phyloP scores from a whole-genome alignment of 495 filamentous ascomycete species.

The Hypoxylon subgilvum region DNA sequence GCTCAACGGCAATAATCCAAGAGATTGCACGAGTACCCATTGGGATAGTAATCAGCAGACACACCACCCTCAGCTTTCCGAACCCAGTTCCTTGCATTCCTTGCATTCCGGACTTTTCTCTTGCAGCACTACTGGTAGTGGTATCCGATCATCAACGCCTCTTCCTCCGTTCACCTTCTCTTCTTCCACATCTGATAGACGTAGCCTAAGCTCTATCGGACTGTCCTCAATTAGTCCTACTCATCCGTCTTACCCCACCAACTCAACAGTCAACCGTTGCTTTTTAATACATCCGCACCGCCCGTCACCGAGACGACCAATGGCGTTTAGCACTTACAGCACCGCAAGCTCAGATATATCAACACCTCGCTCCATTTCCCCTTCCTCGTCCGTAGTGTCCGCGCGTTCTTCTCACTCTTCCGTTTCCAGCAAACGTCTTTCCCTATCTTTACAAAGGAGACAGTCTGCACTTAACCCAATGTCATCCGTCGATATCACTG shows the following conservation, averaged over 20 bases:
- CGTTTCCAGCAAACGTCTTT: slow-evolving; percentile 60
- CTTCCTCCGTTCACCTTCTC: slow-evolving; percentile 25
- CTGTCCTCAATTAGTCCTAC: slow-evolving; percentile 31
- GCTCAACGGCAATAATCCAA: slow-evolving; percentile 27
- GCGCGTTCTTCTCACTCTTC: slow-evolving; percentile 60
- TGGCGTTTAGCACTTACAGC: slow-evolving; percentile 57
- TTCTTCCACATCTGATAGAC: slow-evolving; percentile 13
- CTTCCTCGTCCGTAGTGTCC: slow-evolving; percentile 51
- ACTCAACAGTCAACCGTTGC: slow-evolving; percentile 36
- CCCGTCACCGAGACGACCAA: slow-evolving; percentile 43
- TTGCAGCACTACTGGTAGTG: slow-evolving; percentile 42
- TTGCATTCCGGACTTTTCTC: slow-evolving; percentile 43
- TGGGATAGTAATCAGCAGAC: slow-evolving; percentile 39
- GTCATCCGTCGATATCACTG: slow-evolving; percentile 57
- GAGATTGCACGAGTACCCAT: slow-evolving; percentile 32
- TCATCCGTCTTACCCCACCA: slow-evolving; percentile 34
- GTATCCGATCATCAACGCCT: slow-evolving; percentile 32
- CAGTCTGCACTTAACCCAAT: slow-evolving; percentile 61
- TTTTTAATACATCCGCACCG: slow-evolving; percentile 34
- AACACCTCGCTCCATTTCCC: slow-evolving; percentile 61
- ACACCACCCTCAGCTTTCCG: slow-evolving; percentile 29
- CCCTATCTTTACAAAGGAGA: slow-evolving; percentile 54
- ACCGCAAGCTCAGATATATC: slow-evolving; percentile 57
- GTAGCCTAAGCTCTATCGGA: slow-evolving; percentile 30
- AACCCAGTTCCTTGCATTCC: slow-evolving; percentile 42